Conservation (phyloP, 2,329 filamentous ascomycete species). For the Talaromyces sp. region DNA sequence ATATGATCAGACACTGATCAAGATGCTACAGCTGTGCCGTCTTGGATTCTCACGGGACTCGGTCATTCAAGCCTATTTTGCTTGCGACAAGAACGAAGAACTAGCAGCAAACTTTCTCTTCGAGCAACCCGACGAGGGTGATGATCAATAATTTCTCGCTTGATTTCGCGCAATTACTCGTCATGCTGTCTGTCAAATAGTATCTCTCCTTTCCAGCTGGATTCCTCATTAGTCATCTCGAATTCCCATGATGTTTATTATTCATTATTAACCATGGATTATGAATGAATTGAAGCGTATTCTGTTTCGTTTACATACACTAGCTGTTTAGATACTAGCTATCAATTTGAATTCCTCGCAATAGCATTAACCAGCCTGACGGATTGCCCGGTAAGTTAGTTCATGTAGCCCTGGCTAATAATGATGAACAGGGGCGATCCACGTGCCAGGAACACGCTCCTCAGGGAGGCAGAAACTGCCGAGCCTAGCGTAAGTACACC, state of each 20-base stretch:
- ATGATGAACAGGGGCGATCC: not conserved
- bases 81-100: slow-evolving; percentile 99
- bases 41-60: slow-evolving; percentile 90
- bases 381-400: not conserved
- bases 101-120: slow-evolving; percentile 97
- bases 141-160: slow-evolving; percentile 32
- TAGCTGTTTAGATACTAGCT: not conserved
- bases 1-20: not conserved
- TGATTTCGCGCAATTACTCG: not conserved
- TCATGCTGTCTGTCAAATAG: slow-evolving; percentile 13
- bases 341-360: not conserved
- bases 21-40: slow-evolving; percentile 68
- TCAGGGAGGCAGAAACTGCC: slow-evolving; percentile 5
- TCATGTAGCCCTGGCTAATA: too few species aligned
- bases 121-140: slow-evolving; percentile 86
- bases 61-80: slow-evolving; percentile 97
- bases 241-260: slow-evolving; percentile 15
- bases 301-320: not conserved
- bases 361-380: not conserved
- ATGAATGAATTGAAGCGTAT: slow-evolving; percentile 12
- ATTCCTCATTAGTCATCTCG: slow-evolving; percentile 8
- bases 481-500: not conserved
- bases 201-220: not conserved
- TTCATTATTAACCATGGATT: slow-evolving; percentile 13
- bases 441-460: not conserved